Evolutionary conservation across 2,329 filamentous ascomycete species (phyloP), one percentile per base, ranked within the genome.

Genomic region (Hymenoscyphus linearis): DNA sequence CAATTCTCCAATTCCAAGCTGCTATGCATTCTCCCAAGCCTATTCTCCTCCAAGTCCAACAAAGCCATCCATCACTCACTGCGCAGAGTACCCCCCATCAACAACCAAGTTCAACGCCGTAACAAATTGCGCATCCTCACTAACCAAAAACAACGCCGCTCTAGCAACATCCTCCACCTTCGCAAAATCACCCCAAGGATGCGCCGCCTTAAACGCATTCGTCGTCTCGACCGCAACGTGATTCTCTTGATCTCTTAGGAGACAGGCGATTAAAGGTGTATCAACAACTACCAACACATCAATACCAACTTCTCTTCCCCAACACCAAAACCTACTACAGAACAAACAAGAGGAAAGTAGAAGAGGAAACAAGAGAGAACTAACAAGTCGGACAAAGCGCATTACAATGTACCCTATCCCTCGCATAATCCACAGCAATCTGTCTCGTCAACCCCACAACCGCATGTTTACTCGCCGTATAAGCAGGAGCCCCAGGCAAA

Each of bases 391-490:
- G 63, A 37, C 60, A 62, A 22, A 64, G 27, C 4, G 60, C 57
- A 52, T 64, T 64, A 26, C 47, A 55, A 40, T 59, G 60, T 26
- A 64, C 52, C n/a, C 47, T 40, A 14, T 62, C 55, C 14, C n/a
- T 44, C 12, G 58, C 63, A 57, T 60, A 64, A 25, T 65, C 63
- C 40, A 58, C 18, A 2, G 54, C 63, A 26, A 58, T 58, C 22
- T 57, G 40, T 18, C 55, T 60, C 1, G 67, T 69, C 34, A 71
- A 27, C 1, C 69, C 54, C 10, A 56, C 54, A 3, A 56, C 54
- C 10, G 54, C 54, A 37, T 56, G 54, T 40, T 56, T 56, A 25
- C 67, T 68, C 1, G 69, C 67, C 1, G 59, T 55, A 56, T 72
- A 72, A 12, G 50, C 47, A 6, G 59, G 57, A 18, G 55, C 47